phyloP scores from a whole-genome alignment of 345 rosid species.

The Cardamine resedifolia region DNA sequence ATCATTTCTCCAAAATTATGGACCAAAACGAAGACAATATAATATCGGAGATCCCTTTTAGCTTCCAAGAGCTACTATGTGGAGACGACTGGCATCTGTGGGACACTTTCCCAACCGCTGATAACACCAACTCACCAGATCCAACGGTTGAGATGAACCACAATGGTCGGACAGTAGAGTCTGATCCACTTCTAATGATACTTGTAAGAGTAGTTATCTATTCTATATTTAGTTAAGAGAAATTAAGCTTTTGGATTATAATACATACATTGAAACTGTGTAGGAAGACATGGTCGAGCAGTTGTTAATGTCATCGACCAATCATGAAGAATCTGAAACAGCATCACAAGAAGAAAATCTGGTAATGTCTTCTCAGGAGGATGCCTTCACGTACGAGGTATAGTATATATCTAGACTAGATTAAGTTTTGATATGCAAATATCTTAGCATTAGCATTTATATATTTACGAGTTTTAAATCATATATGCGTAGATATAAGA shows the following conservation, averaged over 20 bases:
- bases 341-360: not conserved
- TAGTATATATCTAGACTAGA: not conserved
- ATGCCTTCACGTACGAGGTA: slow-evolving; percentile 12
- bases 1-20: not conserved
- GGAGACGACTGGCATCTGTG: slow-evolving; percentile 29
- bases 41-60: not conserved
- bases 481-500: not conserved
- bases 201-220: not conserved
- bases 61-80: slow-evolving; percentile 15
- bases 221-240: not conserved
- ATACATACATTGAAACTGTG: slow-evolving; percentile 4
- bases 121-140: not conserved
- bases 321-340: not conserved
- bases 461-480: not conserved
- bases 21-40: not conserved
- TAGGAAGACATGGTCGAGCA: not conserved
- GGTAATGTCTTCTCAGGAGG: not conserved
- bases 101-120: slow-evolving; percentile 22
- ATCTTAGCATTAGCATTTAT: not conserved
- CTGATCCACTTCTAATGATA: not conserved
- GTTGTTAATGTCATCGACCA: not conserved
- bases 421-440: not conserved
- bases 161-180: not conserved
- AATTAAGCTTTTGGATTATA: not conserved
- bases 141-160: not conserved